phyloP scores from a whole-genome alignment of 257 asterid species.

The Solanum virginianum region DNA sequence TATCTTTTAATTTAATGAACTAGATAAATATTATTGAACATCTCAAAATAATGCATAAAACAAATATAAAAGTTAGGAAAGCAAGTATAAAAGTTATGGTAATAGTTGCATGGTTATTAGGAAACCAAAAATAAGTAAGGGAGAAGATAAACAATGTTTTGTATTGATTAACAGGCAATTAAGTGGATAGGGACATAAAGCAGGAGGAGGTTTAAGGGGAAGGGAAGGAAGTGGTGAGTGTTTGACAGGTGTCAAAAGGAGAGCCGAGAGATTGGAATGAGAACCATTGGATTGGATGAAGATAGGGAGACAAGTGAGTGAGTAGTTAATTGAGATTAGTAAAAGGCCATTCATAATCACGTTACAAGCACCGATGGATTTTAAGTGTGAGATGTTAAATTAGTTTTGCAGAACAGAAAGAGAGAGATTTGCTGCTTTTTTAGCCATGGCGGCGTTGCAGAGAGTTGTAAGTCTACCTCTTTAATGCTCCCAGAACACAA shows the following conservation, averaged over 20 bases:
- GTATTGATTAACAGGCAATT: background rate
- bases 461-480: slow-evolving; percentile 57
- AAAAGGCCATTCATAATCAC: background rate
- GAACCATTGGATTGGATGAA: background rate
- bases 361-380: background rate
- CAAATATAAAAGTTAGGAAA: too few species aligned
- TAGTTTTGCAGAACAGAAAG: background rate
- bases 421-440: slow-evolving; percentile 32
- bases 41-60: too few species aligned
- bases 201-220: slow-evolving; percentile 60
- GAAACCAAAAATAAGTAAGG: background rate
- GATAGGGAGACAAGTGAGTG: background rate
- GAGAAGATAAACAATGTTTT: background rate
- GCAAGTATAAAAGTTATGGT: background rate
- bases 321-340: background rate
- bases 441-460: slow-evolving; percentile 96
- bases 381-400: background rate
- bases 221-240: slow-evolving; percentile 38
- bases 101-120: background rate
- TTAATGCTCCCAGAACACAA: slow-evolving; percentile 33
- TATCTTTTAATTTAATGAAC: too few species aligned
- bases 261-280: slow-evolving; percentile 3
- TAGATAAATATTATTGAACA: too few species aligned
- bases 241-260: slow-evolving; percentile 23
- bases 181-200: slow-evolving; percentile 53